phyloP scores from a whole-genome alignment of 2,329 filamentous ascomycete species.

The Nothophaeocryptopus gaeumannii region DNA sequence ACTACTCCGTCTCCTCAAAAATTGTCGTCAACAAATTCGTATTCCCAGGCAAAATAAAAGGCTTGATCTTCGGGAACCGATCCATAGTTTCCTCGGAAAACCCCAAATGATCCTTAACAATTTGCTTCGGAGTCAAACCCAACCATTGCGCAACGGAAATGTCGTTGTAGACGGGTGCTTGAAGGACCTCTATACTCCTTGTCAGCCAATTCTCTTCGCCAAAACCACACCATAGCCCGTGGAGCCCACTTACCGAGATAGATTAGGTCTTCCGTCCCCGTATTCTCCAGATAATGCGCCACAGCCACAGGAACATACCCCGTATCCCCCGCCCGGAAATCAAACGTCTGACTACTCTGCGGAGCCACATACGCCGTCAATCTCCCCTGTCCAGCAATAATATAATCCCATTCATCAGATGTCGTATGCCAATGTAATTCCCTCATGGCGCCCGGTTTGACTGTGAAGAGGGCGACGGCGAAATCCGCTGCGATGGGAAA shows the following conservation, averaged over 20 bases:
- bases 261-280: conserved; percentile 55
- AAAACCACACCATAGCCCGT: neutral
- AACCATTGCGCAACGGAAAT: conserved; percentile 59
- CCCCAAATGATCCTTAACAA: conserved; percentile 37
- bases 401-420: conserved; percentile 61
- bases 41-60: conserved; percentile 40
- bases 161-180: conserved; percentile 52
- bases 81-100: conserved; percentile 33
- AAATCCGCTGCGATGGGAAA: conserved; percentile 58
- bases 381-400: conserved; percentile 55
- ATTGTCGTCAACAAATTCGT: conserved; percentile 38
- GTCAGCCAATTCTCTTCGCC: neutral
- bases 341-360: conserved; percentile 52
- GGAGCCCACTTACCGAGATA: conserved; percentile 43
- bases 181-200: conserved; percentile 49
- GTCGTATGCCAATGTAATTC: conserved; percentile 64
- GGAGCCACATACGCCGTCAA: conserved; percentile 57
- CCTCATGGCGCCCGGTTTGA: conserved; percentile 62
- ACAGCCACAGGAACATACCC: conserved; percentile 57
- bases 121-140: conserved; percentile 46
- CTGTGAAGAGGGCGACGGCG: conserved; percentile 56
- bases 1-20: conserved; percentile 33
- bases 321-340: conserved; percentile 59
- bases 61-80: conserved; percentile 39
- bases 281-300: conserved; percentile 62